Evolutionary conservation across 2,329 filamentous ascomycete species (phyloP).

Genomic region (Sporothrix variecibatus): DNA sequence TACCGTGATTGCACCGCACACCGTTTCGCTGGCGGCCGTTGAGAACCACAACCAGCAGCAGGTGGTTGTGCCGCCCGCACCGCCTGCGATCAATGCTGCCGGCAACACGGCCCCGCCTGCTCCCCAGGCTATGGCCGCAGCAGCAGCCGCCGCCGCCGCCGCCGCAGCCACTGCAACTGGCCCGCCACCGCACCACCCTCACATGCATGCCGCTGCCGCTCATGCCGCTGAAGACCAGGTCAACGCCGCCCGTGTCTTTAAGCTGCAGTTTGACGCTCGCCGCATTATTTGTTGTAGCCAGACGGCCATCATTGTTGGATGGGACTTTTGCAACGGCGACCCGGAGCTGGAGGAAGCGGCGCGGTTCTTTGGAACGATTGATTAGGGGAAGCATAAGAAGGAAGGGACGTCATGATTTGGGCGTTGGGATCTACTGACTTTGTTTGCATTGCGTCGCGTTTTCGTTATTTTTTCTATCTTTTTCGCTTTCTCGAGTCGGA

Average conservation of each 20-base stretch:
- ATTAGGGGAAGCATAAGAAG: slow-evolving; percentile 38
- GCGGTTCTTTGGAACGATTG: slow-evolving; percentile 71
- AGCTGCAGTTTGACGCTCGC: slow-evolving; percentile 91
- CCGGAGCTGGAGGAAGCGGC: slow-evolving; percentile 74
- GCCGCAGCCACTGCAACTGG: neutral
- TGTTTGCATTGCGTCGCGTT: neutral
- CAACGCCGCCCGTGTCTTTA: slow-evolving; percentile 74
- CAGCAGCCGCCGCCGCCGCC: neutral
- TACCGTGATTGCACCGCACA: slow-evolving; percentile 7
- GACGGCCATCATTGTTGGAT: slow-evolving; percentile 87
- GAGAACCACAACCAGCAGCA: slow-evolving; percentile 9
- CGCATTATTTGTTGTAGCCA: slow-evolving; percentile 95
- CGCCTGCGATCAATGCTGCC: neutral
- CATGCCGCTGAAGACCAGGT: slow-evolving; percentile 42
- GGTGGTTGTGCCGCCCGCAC: neutral
- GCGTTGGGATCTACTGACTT: neutral
- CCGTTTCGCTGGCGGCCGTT: neutral
- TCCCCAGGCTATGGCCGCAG: neutral
- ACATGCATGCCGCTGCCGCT: slow-evolving; percentile 45
- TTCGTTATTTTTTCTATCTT: neutral
- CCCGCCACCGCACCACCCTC: slow-evolving; percentile 41
- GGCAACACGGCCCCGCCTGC: neutral
- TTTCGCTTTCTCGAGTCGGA: neutral
- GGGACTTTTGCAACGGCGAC: slow-evolving; percentile 94
- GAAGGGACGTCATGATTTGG: neutral